Evolutionary conservation across 202 grass and related monocot genomes (phyloP), one percentile per base, ranked within the genome.

Genomic region (Cymbopogon flexuosus): DNA sequence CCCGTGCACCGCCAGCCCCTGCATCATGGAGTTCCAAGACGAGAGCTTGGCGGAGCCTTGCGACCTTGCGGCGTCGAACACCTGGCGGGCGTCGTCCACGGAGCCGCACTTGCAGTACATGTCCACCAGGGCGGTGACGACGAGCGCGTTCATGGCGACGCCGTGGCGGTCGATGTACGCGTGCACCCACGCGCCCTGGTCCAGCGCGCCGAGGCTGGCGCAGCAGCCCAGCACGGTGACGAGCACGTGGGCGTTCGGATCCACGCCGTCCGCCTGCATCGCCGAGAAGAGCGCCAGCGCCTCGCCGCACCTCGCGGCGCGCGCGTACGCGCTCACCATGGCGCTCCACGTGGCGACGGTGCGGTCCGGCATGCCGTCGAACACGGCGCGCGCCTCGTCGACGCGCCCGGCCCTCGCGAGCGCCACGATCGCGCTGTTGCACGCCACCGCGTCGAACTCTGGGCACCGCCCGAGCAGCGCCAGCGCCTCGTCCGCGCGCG

Each of bases 31-130:
- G 86, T 93, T 97, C 90, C 88, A 93, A 0, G 84, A 89, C 4
- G 90, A 93, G 0, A 85, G 71, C 65, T 49, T 84, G 77, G 82
- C 87, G 0, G 70, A 13, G 52, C 79, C 82, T 29, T 65, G 73
- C 0, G 23, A 79, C 11, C 84, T 58, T 1, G 61, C 49, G 3
- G 34, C 8, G 36, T 90, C 87, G 78, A 97, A 93, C 76, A 93
- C 84, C 71, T 86, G 18, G 24, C 88, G 79, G 0, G 89, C 91
- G 33, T 83, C 88, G 9, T 84, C 18, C 5, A 93, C 9, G 5
- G 82, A 65, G 2, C 93, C 93, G 12, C 91, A 97, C 81, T 97
- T 93, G 85, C 84, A 91, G 70, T 97, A 91, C 93, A 97, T 91
- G 73, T 86, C 79, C 7, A 97, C 68, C 33, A 97, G 35, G 3